Percentiles rank a stretch among this genome's conserved stretches.
These are phyloP conservation scores for Penicillium sp. DNA, from an alignment of 2,329 filamentous ascomycete genomes.

Conservation along the genomic window DNA sequence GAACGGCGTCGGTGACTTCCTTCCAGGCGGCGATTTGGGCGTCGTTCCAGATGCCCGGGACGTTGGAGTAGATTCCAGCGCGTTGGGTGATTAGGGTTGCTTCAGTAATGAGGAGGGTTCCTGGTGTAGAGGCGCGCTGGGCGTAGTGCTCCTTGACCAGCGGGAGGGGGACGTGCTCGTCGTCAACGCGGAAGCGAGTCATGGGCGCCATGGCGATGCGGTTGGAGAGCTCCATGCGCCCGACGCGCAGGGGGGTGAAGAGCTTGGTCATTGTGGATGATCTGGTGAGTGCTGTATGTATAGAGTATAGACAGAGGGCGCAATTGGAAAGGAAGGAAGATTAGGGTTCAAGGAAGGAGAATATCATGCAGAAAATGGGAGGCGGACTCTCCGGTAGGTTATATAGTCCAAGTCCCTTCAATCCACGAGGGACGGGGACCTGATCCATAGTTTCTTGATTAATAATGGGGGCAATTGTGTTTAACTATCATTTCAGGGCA, in stretches of 20 bases:
- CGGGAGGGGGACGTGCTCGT: constrained; percentile 52
- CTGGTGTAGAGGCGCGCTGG: constrained; percentile 54
- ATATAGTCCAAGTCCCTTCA: no score
- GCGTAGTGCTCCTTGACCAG: constrained; percentile 55
- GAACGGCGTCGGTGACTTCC: constrained; percentile 62
- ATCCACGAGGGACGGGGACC: no score
- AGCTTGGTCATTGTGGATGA: constrained; percentile 27
- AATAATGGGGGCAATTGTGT: not conserved
- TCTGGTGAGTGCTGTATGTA: not conserved
- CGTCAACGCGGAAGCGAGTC: constrained; percentile 55
- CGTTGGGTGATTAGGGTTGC: constrained; percentile 54
- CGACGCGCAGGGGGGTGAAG: constrained; percentile 45
- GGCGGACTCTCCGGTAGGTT: no score
- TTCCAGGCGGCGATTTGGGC: constrained; percentile 64
- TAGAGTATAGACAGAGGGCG: no score
- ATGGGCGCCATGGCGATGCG: constrained; percentile 60
- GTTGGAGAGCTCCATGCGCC: constrained; percentile 44
- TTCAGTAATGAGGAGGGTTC: constrained; percentile 62
- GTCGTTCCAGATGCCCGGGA: constrained; percentile 60
- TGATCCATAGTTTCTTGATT: not conserved
- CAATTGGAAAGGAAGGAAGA: no score
- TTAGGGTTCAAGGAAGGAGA: no score
- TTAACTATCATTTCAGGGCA: not conserved
- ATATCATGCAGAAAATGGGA: no score
- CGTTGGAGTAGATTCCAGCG: constrained; percentile 52